Evolutionary conservation across 768 basidiomycete species (phyloP).

Genomic region (Rickenella mellea): DNA sequence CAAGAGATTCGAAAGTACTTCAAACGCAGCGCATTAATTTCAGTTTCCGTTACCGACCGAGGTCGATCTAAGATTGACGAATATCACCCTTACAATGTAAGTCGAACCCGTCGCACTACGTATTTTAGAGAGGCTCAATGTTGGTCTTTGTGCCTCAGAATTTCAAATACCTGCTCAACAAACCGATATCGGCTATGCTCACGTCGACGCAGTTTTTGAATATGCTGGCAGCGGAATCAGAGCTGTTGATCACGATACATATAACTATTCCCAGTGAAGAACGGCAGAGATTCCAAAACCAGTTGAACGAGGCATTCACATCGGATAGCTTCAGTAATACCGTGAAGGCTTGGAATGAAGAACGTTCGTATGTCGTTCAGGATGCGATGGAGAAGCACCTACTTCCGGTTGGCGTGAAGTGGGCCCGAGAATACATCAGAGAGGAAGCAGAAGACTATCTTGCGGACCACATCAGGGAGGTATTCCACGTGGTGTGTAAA

Average conservation of each 20-base stretch:
- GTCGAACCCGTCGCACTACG: too few relatives aligned
- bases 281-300: conserved; percentile 60
- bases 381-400: conserved; percentile 74
- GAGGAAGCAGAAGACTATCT: conserved; percentile 86
- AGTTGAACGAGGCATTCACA: conserved; percentile 71
- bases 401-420: conserved; percentile 78
- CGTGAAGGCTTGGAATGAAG: conserved; percentile 85
- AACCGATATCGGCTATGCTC: conserved; percentile 62
- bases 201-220: conserved; percentile 76
- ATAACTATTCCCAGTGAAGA: conserved; percentile 57
- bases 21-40: conserved; percentile 63
- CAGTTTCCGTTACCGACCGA: conserved; percentile 80
- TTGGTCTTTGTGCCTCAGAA: conserved; percentile 36
- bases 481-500: conserved; percentile 58
- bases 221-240: conserved; percentile 85
- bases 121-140: not conserved
- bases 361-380: conserved; percentile 69
- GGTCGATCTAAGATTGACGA: conserved; percentile 73
- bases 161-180: conserved; percentile 89
- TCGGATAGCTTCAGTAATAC: conserved; percentile 81
- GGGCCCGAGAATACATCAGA: conserved; percentile 80
- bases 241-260: conserved; percentile 71
- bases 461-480: conserved; percentile 54
- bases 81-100: conserved; percentile 60
- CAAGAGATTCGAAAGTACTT: conserved; percentile 69